Percentiles rank a stretch among this genome's conserved stretches.
Evolutionary conservation across 805 yeast species (phyloP).

Genomic region (Tetrapisispora phaffii): DNA sequence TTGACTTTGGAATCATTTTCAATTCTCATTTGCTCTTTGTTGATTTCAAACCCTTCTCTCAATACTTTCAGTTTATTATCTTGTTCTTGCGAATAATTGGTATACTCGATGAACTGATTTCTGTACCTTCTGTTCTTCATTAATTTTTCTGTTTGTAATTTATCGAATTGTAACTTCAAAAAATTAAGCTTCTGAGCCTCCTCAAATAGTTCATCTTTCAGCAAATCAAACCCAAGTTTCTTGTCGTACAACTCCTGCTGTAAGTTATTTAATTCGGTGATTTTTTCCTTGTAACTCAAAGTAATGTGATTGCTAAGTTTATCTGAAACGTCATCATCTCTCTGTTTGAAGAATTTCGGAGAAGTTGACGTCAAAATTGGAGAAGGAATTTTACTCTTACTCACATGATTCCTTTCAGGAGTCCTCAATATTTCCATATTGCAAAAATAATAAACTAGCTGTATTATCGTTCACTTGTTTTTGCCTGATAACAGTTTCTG

Average conservation of each 20-base stretch:
- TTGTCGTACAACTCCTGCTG: slow-evolving; percentile 21
- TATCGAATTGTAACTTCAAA: slow-evolving; percentile 21
- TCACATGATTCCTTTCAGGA: slow-evolving; percentile 8
- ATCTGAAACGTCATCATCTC: neutral
- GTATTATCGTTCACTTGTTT: neutral
- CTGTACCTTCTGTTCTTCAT: slow-evolving; percentile 21
- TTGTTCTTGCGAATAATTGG: slow-evolving; percentile 23
- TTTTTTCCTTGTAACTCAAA: slow-evolving; percentile 25
- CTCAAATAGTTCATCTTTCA: slow-evolving; percentile 18
- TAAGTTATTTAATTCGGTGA: slow-evolving; percentile 22
- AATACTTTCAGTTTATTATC: slow-evolving; percentile 17
- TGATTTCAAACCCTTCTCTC: slow-evolving; percentile 28
- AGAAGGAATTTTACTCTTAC: slow-evolving; percentile 16
- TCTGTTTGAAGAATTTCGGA: slow-evolving; percentile 8
- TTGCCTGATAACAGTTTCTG: too few species aligned
- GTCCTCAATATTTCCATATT: slow-evolving; percentile 12
- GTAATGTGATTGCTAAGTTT: slow-evolving; percentile 15
- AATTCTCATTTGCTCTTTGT: slow-evolving; percentile 25
- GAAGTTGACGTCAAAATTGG: slow-evolving; percentile 11
- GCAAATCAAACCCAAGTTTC: slow-evolving; percentile 18
- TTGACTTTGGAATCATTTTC: slow-evolving; percentile 33
- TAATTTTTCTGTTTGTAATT: slow-evolving; percentile 21
- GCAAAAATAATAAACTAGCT: neutral
- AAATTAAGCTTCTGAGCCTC: slow-evolving; percentile 14
- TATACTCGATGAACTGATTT: slow-evolving; percentile 26